These are phyloP conservation scores for Schizophyllum commune DNA, from an alignment of 1,284 basidiomycete genomes.

Conservation along the genomic window DNA sequence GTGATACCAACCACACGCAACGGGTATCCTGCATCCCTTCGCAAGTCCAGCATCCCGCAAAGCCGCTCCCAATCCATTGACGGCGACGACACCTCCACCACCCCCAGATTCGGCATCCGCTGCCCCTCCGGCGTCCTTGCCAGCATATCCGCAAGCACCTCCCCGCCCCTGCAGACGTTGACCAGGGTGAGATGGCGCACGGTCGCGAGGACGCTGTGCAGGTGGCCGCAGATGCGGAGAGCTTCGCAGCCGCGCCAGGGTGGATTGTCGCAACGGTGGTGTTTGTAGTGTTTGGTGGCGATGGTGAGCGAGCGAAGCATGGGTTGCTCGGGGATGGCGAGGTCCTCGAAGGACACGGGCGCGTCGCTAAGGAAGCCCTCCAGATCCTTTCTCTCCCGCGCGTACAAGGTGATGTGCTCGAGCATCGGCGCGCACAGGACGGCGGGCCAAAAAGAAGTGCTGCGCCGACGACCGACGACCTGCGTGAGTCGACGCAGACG, in stretches of 20 bases:
- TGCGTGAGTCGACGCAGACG: background rate
- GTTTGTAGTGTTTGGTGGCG: background rate
- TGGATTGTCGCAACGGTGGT: background rate
- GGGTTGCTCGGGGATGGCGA: background rate
- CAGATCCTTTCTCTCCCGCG: background rate
- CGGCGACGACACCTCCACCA: background rate
- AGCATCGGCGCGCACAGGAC: background rate
- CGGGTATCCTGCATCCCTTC: background rate
- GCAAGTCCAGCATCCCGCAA: background rate
- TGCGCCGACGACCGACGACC: background rate
- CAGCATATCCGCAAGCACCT: background rate
- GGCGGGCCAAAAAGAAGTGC: background rate
- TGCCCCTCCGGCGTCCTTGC: background rate
- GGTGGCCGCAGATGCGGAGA: background rate
- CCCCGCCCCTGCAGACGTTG: background rate
- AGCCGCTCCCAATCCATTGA: background rate
- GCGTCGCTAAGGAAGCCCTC: background rate
- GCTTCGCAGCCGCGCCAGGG: background rate
- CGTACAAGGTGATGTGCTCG: background rate
- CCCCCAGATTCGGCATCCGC: background rate
- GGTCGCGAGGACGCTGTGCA: background rate
- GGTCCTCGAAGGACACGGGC: background rate
- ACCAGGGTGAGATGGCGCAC: background rate
- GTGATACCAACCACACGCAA: background rate
- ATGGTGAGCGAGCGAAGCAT: background rate